These are phyloP conservation scores for Colletotrichum caudatum DNA, from an alignment of 2,329 filamentous ascomycete genomes.

Conservation along the genomic window DNA sequence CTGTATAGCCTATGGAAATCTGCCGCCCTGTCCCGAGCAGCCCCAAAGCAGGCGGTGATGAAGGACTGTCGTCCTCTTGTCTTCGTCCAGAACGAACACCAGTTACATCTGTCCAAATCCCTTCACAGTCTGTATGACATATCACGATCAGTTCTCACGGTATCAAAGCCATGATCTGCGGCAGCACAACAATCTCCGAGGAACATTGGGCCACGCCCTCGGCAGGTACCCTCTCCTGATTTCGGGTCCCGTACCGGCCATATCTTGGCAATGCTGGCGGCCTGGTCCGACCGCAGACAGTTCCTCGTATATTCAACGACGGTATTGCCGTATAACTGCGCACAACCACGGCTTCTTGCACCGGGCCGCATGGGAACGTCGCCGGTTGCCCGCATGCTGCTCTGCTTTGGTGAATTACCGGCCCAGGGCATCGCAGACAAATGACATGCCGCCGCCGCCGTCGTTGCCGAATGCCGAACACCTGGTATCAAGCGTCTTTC, in stretches of 20 bases:
- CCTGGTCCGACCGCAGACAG: not conserved
- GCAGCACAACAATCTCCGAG: slow-evolving; percentile 26
- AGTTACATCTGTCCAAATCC: not conserved
- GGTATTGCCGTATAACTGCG: not conserved
- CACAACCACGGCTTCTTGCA: slow-evolving; percentile 30
- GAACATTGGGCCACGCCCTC: slow-evolving; percentile 1
- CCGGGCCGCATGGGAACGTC: slow-evolving; percentile 30
- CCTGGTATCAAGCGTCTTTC: not conserved
- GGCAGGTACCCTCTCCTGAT: slow-evolving; percentile 27
- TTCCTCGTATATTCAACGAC: slow-evolving; percentile 13
- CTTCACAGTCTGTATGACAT: not conserved
- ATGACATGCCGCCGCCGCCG: not conserved
- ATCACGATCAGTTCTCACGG: not conserved
- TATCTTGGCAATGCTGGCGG: not conserved
- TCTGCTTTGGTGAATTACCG: not conserved
- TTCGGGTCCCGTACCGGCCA: not conserved
- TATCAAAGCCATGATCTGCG: not conserved
- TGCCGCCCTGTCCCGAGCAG: not conserved
- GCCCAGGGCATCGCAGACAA: not conserved
- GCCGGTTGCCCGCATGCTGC: slow-evolving; percentile 26
- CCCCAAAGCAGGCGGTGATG: not conserved
- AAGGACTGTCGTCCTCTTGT: no score
- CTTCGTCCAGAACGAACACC: not conserved
- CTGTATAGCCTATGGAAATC: not conserved
- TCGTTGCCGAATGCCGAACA: no score